Evolutionary conservation across 306 rosid species (phyloP), one percentile per base, ranked within the genome.

Genomic region (Albizia julibrissin): DNA sequence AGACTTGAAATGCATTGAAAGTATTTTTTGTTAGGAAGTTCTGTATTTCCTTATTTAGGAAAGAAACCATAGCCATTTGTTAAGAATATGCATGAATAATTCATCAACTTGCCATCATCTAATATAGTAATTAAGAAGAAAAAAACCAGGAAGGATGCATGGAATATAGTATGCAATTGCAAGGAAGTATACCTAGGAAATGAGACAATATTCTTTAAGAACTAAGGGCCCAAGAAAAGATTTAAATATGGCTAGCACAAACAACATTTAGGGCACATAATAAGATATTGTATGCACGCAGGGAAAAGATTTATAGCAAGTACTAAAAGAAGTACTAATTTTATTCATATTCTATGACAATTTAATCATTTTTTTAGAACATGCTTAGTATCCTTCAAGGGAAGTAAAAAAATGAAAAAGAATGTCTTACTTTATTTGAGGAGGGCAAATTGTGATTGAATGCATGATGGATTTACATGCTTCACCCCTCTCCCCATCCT

Each of bases 121-220:
- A 15, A 9, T 24, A 73, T 6, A 66, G 42, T 62, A 76, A 34
- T 67, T 61, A 77, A 62, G 79, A 59, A 62, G 69, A n/a, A 12
- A 43, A 15, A 18, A 21, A 42, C 68, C 37, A 42, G 22, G 21
- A 44, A 42, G 24, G 8, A 62, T 29, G 74, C 6, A 39, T 54
- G 27, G n/a, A 54, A 54, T 54, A 8, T 21, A 54, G 62, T 9
- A 21, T 40, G 29, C 26, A 40, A 75, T 22, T 40, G 22, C 26
- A 40, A 75, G 27, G 56, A 56, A 56, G 33, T 22, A 12, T 8
- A 29, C 19, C 26, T 18, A 58, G 64, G 50, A 80, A 59, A 71
- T 21, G 8, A 58, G 18, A 79, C 37, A 56, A 54, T 2, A 71
- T 21, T 31, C 69, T 15, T 15, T 22, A 47, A 15, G 18, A 21